Evolutionary conservation across 2,329 filamentous ascomycete species (phyloP).

Genomic region (Cladosporium sphaerospermum): DNA sequence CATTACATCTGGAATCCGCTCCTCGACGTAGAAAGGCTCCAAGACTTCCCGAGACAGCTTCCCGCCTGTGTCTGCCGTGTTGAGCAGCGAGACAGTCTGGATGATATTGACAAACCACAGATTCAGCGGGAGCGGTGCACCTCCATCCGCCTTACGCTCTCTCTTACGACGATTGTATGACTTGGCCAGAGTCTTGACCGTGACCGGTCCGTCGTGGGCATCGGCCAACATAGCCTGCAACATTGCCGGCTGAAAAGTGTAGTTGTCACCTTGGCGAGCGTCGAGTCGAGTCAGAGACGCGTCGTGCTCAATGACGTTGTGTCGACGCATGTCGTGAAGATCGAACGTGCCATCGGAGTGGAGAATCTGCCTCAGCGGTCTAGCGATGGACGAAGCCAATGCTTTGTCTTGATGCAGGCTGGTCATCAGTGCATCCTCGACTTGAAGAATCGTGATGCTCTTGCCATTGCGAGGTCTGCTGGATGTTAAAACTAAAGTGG

Average conservation of each 20-base stretch:
- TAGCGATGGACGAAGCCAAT: constrained; percentile 24
- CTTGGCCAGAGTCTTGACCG: constrained; percentile 24
- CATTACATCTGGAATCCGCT: constrained; percentile 26
- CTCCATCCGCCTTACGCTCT: constrained; percentile 22
- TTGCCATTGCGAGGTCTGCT: constrained; percentile 30
- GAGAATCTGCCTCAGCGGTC: constrained; percentile 16
- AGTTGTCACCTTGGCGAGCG: constrained; percentile 31
- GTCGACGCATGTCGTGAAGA: constrained; percentile 27
- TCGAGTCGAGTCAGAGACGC: constrained; percentile 31
- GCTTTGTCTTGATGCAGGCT: constrained; percentile 8
- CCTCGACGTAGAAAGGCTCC: constrained; percentile 27
- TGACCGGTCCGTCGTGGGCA: constrained; percentile 27
- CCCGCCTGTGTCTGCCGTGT: constrained; percentile 15
- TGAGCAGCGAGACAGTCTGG: constrained; percentile 19
- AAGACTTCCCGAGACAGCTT: constrained; percentile 20
- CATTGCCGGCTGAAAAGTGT: constrained; percentile 29
- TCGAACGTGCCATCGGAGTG: constrained; percentile 30
- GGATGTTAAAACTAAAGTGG: background rate
- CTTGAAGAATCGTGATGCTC: constrained; percentile 26
- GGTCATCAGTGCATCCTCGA: constrained; percentile 24
- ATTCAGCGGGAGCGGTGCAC: constrained; percentile 17
- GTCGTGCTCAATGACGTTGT: constrained; percentile 33
- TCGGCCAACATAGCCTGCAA: constrained; percentile 28
- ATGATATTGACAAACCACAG: constrained; percentile 27
- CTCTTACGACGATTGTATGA: constrained; percentile 26